phyloP scores from a whole-genome alignment of 352 stramenopile genomes.

The Phytophthora uliginosa region DNA sequence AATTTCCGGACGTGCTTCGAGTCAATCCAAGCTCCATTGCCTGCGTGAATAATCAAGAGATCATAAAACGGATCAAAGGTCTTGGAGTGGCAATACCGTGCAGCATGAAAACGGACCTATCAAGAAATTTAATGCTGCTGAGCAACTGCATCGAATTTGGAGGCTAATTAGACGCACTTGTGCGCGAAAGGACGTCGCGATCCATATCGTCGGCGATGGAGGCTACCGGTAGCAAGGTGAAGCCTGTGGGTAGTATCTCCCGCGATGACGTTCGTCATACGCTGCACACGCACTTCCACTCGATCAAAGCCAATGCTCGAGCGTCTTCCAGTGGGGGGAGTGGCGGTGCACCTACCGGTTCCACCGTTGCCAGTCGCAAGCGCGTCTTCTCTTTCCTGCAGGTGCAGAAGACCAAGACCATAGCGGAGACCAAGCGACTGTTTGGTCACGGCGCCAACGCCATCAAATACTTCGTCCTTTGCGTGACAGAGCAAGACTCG shows the following conservation, averaged over 20 bases:
- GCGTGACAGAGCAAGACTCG: conserved; percentile 65
- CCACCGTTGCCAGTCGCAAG: conserved; percentile 30
- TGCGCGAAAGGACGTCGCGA: conserved; percentile 26
- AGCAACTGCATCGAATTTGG: too few species aligned
- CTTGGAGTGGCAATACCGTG: too few species aligned
- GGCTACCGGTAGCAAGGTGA: conserved; percentile 28
- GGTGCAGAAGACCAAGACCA: conserved; percentile 73
- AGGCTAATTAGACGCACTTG: too few species aligned
- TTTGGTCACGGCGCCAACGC: conserved; percentile 45
- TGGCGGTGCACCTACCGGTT: not conserved
- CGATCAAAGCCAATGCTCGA: conserved; percentile 38
- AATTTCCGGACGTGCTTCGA: too few species aligned
- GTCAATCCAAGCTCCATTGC: too few species aligned
- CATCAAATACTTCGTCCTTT: conserved; percentile 76
- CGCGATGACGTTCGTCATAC: conserved; percentile 73
- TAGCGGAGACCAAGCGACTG: conserved; percentile 61
- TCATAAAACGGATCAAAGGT: too few species aligned
- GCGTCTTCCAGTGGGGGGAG: conserved; percentile 2
- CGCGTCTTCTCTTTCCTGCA: conserved; percentile 71
- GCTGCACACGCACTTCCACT: conserved; percentile 75
- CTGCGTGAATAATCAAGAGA: too few species aligned
- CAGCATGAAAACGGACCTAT: too few species aligned
- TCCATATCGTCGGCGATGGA: conserved; percentile 23
- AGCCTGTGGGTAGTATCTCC: conserved; percentile 50
- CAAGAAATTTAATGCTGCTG: too few species aligned